A percentile compares a stretch with the other conserved stretches of the same genome.
Evolutionary conservation across 257 asterid genomes (phyloP).

Genomic region (Solanum lignicaule): DNA sequence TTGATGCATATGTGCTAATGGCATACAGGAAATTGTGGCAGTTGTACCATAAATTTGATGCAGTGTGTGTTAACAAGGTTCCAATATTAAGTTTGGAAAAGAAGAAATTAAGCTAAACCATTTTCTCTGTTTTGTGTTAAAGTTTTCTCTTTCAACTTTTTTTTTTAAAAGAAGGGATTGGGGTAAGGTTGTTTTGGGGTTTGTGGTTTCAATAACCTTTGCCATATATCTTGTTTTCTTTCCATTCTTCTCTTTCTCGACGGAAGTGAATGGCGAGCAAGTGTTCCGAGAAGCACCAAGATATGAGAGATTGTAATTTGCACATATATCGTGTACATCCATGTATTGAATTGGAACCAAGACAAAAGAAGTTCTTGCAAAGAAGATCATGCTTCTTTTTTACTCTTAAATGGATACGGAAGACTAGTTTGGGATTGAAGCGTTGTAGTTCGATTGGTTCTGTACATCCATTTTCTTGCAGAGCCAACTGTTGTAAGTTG

Average conservation of each 20-base stretch:
- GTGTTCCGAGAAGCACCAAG: not conserved
- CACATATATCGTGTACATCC: not conserved
- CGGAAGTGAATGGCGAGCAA: not conserved
- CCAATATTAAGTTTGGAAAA: conserved; percentile 42
- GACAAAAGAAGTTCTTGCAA: not conserved
- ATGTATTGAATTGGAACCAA: not conserved
- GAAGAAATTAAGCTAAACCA: conserved; percentile 50
- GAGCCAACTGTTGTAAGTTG: not conserved
- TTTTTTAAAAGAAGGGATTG: not conserved
- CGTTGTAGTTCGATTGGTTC: not conserved
- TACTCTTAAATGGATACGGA: not conserved
- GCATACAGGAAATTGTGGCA: conserved; percentile 27
- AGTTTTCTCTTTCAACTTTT: not conserved
- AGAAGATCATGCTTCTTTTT: not conserved
- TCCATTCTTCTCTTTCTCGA: not conserved
- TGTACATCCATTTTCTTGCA: not conserved
- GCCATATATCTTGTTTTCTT: not conserved
- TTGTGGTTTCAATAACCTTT: not conserved
- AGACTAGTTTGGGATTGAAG: not conserved
- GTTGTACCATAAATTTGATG: conserved; percentile 33
- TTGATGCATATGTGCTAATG: conserved; percentile 23
- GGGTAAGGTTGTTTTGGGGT: not conserved
- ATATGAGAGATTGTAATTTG: not conserved
- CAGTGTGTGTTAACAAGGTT: conserved; percentile 23
- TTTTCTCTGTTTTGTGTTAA: not conserved